Evolutionary conservation across 2,329 filamentous ascomycete genomes (phyloP).

Genomic region (Aspergillus novoparasiticus): DNA sequence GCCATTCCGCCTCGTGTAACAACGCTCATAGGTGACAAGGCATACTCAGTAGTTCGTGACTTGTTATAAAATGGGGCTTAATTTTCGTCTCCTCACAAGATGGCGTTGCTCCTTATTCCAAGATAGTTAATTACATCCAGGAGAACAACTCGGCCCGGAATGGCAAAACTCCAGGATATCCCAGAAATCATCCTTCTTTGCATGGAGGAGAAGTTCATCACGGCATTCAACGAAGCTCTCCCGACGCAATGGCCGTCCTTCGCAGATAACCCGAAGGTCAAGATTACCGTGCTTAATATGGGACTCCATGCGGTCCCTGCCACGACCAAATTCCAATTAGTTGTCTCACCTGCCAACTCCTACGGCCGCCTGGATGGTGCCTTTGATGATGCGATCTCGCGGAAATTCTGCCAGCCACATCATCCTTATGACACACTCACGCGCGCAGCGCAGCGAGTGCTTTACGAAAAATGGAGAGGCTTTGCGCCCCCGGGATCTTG

Average conservation of each 20-base stretch:
- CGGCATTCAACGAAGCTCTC: slow-evolving; percentile 45
- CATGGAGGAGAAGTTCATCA: slow-evolving; percentile 40
- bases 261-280: slow-evolving; percentile 37
- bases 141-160: slow-evolving; percentile 8
- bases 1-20: neutral
- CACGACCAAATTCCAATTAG: slow-evolving; percentile 46
- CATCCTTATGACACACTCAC: slow-evolving; percentile 54
- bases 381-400: slow-evolving; percentile 59
- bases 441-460: slow-evolving; percentile 43
- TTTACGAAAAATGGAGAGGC: slow-evolving; percentile 54
- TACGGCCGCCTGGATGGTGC: slow-evolving; percentile 58
- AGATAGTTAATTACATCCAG: neutral
- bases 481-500: slow-evolving; percentile 56
- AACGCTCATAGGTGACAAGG: neutral
- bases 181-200: slow-evolving; percentile 49
- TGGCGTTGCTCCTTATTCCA: neutral
- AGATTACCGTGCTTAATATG: slow-evolving; percentile 37
- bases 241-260: slow-evolving; percentile 33
- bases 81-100: neutral
- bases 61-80: neutral
- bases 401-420: slow-evolving; percentile 46
- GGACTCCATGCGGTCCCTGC: slow-evolving; percentile 43
- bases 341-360: slow-evolving; percentile 59
- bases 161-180: slow-evolving; percentile 29
- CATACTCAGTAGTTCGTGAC: neutral